Conservation (phyloP, 495 filamentous ascomycete genomes). For the Penicillium bovifimosum region DNA sequence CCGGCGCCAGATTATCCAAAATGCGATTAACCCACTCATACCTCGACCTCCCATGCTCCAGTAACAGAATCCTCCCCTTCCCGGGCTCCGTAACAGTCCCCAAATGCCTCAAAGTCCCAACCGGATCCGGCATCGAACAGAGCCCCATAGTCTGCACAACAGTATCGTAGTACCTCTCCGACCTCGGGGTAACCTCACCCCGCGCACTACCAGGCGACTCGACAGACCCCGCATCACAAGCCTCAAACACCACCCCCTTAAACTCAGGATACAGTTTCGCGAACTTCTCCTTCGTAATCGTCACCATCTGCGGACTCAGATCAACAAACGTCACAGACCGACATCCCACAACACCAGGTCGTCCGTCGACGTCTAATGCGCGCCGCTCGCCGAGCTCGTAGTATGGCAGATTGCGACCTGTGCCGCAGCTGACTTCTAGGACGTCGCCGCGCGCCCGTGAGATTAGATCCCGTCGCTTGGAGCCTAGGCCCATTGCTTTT, state of each 20-base stretch:
- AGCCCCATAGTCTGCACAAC: slow-evolving; percentile 90
- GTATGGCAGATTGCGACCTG: slow-evolving; percentile 79
- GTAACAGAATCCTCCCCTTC: slow-evolving; percentile 69
- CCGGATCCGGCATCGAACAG: slow-evolving; percentile 77
- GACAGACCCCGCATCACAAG: slow-evolving; percentile 33
- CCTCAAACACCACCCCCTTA: slow-evolving; percentile 38
- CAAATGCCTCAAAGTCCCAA: slow-evolving; percentile 53
- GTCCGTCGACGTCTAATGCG: slow-evolving; percentile 53
- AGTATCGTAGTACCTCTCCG: slow-evolving; percentile 60
- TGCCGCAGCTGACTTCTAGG: slow-evolving; percentile 83
- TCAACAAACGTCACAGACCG: slow-evolving; percentile 57
- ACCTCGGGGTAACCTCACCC: too few species aligned
- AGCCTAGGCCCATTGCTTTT: slow-evolving; percentile 56
- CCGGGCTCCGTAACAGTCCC: slow-evolving; percentile 37
- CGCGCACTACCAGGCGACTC: not conserved
- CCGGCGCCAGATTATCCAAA: slow-evolving; percentile 69
- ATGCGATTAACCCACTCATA: slow-evolving; percentile 72
- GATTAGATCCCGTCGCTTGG: slow-evolving; percentile 56
- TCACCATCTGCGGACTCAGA: slow-evolving; percentile 59
- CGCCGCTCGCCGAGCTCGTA: slow-evolving; percentile 67
- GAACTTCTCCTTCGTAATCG: slow-evolving; percentile 56
- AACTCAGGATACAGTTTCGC: slow-evolving; percentile 42
- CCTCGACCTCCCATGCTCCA: slow-evolving; percentile 84
- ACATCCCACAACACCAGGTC: slow-evolving; percentile 36
- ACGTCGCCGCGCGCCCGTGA: slow-evolving; percentile 68